These are phyloP conservation scores for Aspergillus baeticus DNA, from an alignment of 495 filamentous ascomycete species.

Conservation along the genomic window DNA sequence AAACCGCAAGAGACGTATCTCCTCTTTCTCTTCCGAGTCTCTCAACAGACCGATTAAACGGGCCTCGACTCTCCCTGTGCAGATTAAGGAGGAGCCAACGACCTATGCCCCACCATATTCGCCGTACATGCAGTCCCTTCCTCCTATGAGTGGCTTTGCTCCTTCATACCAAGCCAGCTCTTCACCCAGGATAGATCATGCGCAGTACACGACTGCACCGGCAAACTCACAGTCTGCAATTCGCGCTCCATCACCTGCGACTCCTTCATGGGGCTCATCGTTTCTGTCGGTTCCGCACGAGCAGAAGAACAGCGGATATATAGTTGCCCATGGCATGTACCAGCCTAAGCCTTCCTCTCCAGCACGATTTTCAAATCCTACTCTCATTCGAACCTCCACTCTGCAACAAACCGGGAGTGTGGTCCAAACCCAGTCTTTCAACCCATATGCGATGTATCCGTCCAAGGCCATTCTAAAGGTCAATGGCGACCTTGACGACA, in stretches of 20 bases:
- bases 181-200: slow-evolving; percentile 28
- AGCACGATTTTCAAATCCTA: slow-evolving; percentile 53
- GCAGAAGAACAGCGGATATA: slow-evolving; percentile 29
- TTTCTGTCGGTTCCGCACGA: slow-evolving; percentile 31
- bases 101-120: slow-evolving; percentile 45
- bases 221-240: slow-evolving; percentile 34
- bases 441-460: slow-evolving; percentile 81
- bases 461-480: slow-evolving; percentile 83
- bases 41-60: slow-evolving; percentile 44
- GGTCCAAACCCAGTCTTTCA: slow-evolving; percentile 56
- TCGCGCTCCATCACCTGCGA: slow-evolving; percentile 42
- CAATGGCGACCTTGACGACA: slow-evolving; percentile 75
- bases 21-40: slow-evolving; percentile 44
- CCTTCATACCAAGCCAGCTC: slow-evolving; percentile 29
- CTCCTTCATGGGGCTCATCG: slow-evolving; percentile 46
- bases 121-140: slow-evolving; percentile 42
- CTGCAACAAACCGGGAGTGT: slow-evolving; percentile 57
- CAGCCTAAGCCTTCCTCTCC: slow-evolving; percentile 42
- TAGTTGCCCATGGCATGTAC: slow-evolving; percentile 31
- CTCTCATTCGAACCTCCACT: slow-evolving; percentile 82
- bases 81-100: slow-evolving; percentile 35
- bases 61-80: slow-evolving; percentile 37
- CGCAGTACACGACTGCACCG: slow-evolving; percentile 33
- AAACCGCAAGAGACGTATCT: slow-evolving; percentile 54
- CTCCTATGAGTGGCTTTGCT: slow-evolving; percentile 33